Conservation (phyloP, 345 rosid species). For the Arabis hirsuta region DNA sequence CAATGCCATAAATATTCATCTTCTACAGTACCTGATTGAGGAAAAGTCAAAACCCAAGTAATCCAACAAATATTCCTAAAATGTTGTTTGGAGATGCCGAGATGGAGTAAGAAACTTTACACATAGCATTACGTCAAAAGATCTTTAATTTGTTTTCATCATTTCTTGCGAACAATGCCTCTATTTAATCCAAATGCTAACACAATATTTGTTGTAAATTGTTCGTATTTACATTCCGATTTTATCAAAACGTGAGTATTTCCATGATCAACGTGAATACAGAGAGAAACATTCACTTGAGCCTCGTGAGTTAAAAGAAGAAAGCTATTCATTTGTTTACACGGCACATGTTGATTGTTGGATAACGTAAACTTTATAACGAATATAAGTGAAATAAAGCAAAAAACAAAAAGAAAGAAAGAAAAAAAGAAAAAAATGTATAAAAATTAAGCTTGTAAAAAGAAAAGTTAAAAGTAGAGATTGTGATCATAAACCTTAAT, state of each 20-base stretch:
- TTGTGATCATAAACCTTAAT: slow-evolving; percentile 43
- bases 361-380: slow-evolving; percentile 37
- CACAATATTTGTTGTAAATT: neutral
- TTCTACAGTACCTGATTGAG: neutral
- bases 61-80: slow-evolving; percentile 16
- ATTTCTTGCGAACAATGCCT: neutral
- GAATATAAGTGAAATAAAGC: slow-evolving; percentile 6
- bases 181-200: neutral
- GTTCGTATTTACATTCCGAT: neutral
- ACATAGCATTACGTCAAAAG: neutral
- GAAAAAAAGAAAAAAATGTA: neutral
- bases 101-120: neutral
- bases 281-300: neutral
- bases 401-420: slow-evolving; percentile 11
- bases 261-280: slow-evolving; percentile 11
- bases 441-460: neutral
- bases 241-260: neutral
- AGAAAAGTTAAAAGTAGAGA: slow-evolving; percentile 18
- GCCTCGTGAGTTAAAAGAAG: slow-evolving; percentile 14
- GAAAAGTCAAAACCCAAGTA: slow-evolving; percentile 22
- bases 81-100: neutral
- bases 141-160: neutral
- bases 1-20: slow-evolving; percentile 20
- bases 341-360: slow-evolving; percentile 24
- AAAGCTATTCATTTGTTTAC: slow-evolving; percentile 18